These are phyloP conservation scores for Aspergillus intermedius DNA, from an alignment of 2,329 filamentous ascomycete species.

Conservation along the genomic window DNA sequence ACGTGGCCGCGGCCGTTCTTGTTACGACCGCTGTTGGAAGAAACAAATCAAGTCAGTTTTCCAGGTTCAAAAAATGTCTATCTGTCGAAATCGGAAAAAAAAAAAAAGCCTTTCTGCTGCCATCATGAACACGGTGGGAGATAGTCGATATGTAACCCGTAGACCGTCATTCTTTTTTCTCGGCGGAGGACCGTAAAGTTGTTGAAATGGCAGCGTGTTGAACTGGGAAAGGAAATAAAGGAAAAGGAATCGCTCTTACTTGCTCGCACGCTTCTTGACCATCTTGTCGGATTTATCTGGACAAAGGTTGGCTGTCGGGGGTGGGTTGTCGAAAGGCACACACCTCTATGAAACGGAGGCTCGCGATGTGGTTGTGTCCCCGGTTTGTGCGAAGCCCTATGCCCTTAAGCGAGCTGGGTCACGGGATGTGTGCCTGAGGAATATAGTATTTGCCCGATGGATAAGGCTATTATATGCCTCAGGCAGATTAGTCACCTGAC, in stretches of 20 bases:
- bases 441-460: too few species aligned
- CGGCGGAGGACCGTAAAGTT: not conserved
- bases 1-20: constrained; percentile 99
- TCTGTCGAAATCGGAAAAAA: not conserved
- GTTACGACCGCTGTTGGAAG: constrained; percentile 74
- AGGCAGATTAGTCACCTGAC: constrained; percentile 5
- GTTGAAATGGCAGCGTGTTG: not conserved
- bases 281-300: constrained; percentile 53
- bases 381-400: constrained; percentile 34
- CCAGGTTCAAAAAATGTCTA: not conserved
- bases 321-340: constrained; percentile 33
- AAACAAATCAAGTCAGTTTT: constrained; percentile 29
- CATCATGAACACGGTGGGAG: not conserved
- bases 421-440: constrained; percentile 12
- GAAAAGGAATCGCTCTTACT: constrained; percentile 47
- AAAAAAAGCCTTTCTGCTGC: not conserved
- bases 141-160: not conserved
- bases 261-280: constrained; percentile 71
- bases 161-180: not conserved
- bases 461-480: constrained; percentile 5
- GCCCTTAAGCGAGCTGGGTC: constrained; percentile 33
- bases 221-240: constrained; percentile 5
- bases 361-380: constrained; percentile 28
- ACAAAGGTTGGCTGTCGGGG: constrained; percentile 32
- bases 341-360: constrained; percentile 20